A percentile compares a stretch with the other conserved stretches of the same genome.
These are phyloP conservation scores for Chrysoporthe cubensis DNA, from an alignment of 2,329 filamentous ascomycete species.

Conservation along the genomic window DNA sequence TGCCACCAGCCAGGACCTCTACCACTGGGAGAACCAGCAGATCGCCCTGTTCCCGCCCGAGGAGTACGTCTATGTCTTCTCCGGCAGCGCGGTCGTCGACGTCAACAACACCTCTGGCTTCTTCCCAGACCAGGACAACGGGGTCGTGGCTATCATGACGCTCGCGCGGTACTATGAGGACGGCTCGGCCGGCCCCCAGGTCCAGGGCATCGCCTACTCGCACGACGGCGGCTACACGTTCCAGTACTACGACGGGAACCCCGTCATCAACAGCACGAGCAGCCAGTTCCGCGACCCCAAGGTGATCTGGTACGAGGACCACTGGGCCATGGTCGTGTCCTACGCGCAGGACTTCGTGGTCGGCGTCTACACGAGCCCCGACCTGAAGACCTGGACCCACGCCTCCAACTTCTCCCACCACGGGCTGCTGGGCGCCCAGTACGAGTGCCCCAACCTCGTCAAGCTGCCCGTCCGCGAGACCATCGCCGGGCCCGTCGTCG, in stretches of 20 bases:
- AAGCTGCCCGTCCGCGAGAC: slow-evolving; percentile 51
- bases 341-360: slow-evolving; percentile 60
- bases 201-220: slow-evolving; percentile 66
- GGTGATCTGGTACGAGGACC: slow-evolving; percentile 59
- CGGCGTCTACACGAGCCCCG: slow-evolving; percentile 63
- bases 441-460: slow-evolving; percentile 67
- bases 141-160: slow-evolving; percentile 63
- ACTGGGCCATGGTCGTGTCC: slow-evolving; percentile 63
- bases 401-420: slow-evolving; percentile 61
- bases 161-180: slow-evolving; percentile 41
- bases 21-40: slow-evolving; percentile 67
- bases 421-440: slow-evolving; percentile 58
- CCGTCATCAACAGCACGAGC: slow-evolving; percentile 59
- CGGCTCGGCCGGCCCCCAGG: slow-evolving; percentile 47
- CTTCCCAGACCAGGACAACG: slow-evolving; percentile 53
- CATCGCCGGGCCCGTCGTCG: slow-evolving; percentile 34
- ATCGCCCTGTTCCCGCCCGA: slow-evolving; percentile 60
- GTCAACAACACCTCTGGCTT: slow-evolving; percentile 68
- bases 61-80: slow-evolving; percentile 51
- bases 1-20: slow-evolving; percentile 64
- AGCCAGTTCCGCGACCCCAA: slow-evolving; percentile 69
- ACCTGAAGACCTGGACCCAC: slow-evolving; percentile 62
- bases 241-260: slow-evolving; percentile 61
- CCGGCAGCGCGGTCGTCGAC: slow-evolving; percentile 63
- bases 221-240: slow-evolving; percentile 66